Base-by-base conservation (phyloP, 331 rosid genomes). In the Ulmus americana region DNA sequence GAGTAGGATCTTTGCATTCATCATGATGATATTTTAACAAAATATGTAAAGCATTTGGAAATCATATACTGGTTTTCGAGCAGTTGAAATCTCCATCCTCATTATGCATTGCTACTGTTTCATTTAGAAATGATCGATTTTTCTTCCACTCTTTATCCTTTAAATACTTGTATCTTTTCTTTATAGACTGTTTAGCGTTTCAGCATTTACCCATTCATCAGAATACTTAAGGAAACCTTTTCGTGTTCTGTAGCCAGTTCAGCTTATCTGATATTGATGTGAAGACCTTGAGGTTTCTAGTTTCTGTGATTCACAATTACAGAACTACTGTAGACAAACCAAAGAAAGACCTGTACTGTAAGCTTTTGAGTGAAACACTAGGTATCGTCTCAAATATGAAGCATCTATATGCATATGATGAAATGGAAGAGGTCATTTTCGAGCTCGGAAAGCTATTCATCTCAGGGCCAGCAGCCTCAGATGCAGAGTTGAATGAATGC, bases 301-400 rank as follows among this genome's bases (percentile, higher is more conserved):
- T 82, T 65, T 75, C 83, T 43, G 48, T 86, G 61, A 71, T 70
- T 28, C 65, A 63, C 41, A 76, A 65, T 73, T 92, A 83, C 77
- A 82, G 50, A 67, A 80, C 55, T 40, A 68, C 89, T n/a, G 67
- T 11, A 35, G 95, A 84, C 69, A 69, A 74, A 72, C 63, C 13
- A 61, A 61, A 66, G 47, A 92, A 83, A 86, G 85, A 79, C 40
- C 86, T 54, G 10, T 77, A 64, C 69, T 61, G 82, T 49, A 74
- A 64, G 72, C 89, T 92, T 71, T 78, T 89, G 64, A 75, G 91
- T 64, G 98, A 86, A 89, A 81, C 78, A 3, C 71, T 92, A 50
- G 76, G 77, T 66, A 86, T 89, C 73, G 54, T 85, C 66, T 80
- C 96, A 55, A 66, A 70, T 69, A 63, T 75, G 82, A 57, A 81